Percentiles rank a stretch among this genome's conserved stretches.
These are phyloP conservation scores for Paramarasmius palmivorus DNA, from an alignment of 1,284 basidiomycete species.

Conservation along the genomic window DNA sequence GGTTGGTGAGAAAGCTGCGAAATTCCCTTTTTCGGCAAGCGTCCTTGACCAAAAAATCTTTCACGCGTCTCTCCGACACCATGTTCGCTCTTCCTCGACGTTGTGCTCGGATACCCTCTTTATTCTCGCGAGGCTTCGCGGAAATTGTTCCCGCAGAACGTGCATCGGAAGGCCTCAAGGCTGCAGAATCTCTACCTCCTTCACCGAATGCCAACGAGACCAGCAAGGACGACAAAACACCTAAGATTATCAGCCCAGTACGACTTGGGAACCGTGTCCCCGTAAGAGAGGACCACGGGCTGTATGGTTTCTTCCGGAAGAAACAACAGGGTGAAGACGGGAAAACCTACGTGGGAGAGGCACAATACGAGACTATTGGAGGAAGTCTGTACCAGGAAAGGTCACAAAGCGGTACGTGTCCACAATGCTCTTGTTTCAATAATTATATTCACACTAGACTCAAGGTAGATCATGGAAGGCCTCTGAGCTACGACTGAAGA, in stretches of 20 bases:
- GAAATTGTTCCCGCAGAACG: conserved; percentile 5
- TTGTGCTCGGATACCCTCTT: not conserved
- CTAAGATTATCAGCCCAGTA: conserved; percentile 1
- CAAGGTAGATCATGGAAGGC: conserved; percentile 86
- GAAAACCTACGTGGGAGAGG: conserved; percentile 27
- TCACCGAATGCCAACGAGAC: conserved; percentile 4
- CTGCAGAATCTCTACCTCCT: not conserved
- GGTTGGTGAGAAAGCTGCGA: too few species aligned
- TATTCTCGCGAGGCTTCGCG: conserved; percentile 9
- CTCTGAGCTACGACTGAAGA: conserved; percentile 83
- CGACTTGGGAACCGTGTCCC: conserved; percentile 22
- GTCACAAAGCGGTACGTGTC: conserved; percentile 9
- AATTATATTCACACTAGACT: not conserved
- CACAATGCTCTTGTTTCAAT: conserved; percentile 2
- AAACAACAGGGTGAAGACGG: conserved; percentile 33
- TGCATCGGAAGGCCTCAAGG: not conserved
- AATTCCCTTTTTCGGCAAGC: not conserved
- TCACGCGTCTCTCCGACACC: not conserved
- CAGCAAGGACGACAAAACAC: not conserved
- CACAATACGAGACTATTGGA: conserved; percentile 34
- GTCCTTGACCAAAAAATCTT: not conserved
- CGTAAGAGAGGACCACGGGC: conserved; percentile 59
- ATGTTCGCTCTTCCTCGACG: conserved; percentile 13
- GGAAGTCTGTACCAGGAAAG: conserved; percentile 9
- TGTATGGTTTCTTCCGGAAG: conserved; percentile 74